These are phyloP conservation scores for Yamadazyma laniorum DNA, from an alignment of 805 yeast species.

Conservation along the genomic window DNA sequence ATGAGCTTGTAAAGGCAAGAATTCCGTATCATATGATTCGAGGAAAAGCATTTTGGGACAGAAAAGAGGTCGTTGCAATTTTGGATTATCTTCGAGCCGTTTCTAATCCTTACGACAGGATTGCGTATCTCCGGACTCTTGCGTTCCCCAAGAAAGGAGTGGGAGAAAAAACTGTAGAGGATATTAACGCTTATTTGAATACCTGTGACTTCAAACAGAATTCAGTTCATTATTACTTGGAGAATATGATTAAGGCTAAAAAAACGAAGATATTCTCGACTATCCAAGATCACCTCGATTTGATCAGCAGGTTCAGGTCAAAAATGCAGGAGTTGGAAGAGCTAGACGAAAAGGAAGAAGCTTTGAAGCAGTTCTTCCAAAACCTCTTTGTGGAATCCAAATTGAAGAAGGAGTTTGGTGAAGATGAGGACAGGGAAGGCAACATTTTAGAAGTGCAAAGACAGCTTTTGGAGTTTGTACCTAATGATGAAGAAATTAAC, in stretches of 20 bases:
- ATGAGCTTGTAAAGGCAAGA: conserved; percentile 49
- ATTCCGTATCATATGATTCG: conserved; percentile 69
- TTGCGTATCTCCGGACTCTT: conserved; percentile 58
- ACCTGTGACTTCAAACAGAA: conserved; percentile 8
- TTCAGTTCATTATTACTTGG: conserved; percentile 15
- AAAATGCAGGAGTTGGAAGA: background rate
- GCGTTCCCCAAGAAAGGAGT: conserved; percentile 64
- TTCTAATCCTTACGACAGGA: conserved; percentile 54
- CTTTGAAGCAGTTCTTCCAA: conserved; percentile 1
- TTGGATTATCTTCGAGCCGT: conserved; percentile 66
- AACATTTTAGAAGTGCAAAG: conserved; percentile 41
- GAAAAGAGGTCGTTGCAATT: conserved; percentile 62
- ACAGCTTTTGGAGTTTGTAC: conserved; percentile 35
- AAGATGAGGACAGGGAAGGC: conserved; percentile 27
- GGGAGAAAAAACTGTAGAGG: conserved; percentile 53
- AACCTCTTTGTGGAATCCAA: conserved; percentile 28
- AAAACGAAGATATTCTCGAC: background rate
- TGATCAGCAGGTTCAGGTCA: background rate
- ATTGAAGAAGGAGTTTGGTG: conserved; percentile 24
- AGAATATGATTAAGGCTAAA: background rate
- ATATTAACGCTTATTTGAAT: conserved; percentile 16
- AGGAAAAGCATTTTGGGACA: conserved; percentile 80
- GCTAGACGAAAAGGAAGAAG: background rate
- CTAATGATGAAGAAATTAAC: conserved; percentile 23
- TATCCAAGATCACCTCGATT: background rate